Base-by-base conservation (phyloP, 352 stramenopile genomes). In the Discostella stelligera region DNA sequence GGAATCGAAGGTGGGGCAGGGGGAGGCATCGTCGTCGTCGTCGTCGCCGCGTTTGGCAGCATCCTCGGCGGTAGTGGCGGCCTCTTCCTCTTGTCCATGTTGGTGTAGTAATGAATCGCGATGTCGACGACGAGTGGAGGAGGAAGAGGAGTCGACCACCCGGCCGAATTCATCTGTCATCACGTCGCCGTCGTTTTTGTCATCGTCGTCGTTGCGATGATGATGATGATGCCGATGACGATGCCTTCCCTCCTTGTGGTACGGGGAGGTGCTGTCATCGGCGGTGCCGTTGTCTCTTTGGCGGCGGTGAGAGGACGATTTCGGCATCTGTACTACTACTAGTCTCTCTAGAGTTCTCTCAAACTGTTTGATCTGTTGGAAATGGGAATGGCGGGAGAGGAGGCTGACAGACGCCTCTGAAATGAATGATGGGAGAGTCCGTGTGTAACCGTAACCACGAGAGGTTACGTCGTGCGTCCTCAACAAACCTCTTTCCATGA, bases 1-100 rank as follows among this genome's bases (percentile, higher is more conserved):
- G 58, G 79, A 84, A 64, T 93, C 87, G 71, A 93, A 93, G 0
- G 83, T 79, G 13, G 66, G 63, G 41, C 64, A 72, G 10, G 69
- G 74, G 27, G 74, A 32, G 23, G 56, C 66, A 27, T 82, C 74
- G 50, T 72, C 59, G 10, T 50, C n/a, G 32, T 66, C 25, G 18
- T 50, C 16, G 27, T 69, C 55, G 25, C 48, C 32, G 52, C 61
- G 27, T n/a, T 54, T 16, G n/a, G 55, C 55, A 41, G 20, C 37
- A 41, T 8, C 66, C 41, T 32, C 44, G 55, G 41, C 32, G 27
- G n/a, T n/a, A n/a, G n/a, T n/a, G n/a, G n/a, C n/a, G n/a, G n/a
- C n/a, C n/a, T 60, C 62, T 48, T 60, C 32, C n/a, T 74, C 14
- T 0, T 49, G n/a, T n/a, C 21, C 11, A 27, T 62, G 32, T 30